A percentile compares a stretch with the other conserved stretches of the same genome.
These are phyloP conservation scores for Sonneratia alba DNA, from an alignment of 345 rosid species.

Conservation along the genomic window DNA sequence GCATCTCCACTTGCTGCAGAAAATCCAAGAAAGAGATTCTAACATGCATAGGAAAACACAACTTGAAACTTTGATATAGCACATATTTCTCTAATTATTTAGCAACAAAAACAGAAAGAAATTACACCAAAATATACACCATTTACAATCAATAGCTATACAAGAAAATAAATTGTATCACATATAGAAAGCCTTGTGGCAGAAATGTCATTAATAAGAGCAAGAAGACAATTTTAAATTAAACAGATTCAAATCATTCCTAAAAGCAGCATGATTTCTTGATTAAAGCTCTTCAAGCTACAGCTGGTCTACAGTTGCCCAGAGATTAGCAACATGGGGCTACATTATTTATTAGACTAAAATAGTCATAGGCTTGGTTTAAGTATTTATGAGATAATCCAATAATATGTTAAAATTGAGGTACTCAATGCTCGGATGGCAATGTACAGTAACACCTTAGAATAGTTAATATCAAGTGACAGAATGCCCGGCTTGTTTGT, in stretches of 20 bases:
- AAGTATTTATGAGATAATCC: background rate
- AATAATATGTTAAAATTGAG: background rate
- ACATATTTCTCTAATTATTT: background rate
- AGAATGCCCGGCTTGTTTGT: conserved; percentile 73
- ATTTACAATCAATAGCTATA: background rate
- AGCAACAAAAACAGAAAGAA: background rate
- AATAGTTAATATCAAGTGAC: conserved; percentile 57
- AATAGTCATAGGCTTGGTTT: background rate
- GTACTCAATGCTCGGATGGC: background rate
- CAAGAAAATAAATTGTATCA: background rate
- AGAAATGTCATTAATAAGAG: background rate
- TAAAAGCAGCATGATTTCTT: background rate
- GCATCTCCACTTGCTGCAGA: background rate
- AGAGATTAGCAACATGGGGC: background rate
- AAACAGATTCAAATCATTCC: background rate
- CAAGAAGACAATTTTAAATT: background rate
- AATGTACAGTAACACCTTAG: conserved; percentile 41
- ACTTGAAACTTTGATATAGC: no score
- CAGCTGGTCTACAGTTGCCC: background rate
- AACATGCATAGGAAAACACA: no score
- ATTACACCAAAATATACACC: background rate
- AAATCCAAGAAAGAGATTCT: no score
- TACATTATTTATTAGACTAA: background rate
- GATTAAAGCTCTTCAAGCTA: no score
- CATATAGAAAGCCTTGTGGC: background rate